Conservation (phyloP, 2,329 filamentous ascomycete species). For the Microdochium paspali region DNA sequence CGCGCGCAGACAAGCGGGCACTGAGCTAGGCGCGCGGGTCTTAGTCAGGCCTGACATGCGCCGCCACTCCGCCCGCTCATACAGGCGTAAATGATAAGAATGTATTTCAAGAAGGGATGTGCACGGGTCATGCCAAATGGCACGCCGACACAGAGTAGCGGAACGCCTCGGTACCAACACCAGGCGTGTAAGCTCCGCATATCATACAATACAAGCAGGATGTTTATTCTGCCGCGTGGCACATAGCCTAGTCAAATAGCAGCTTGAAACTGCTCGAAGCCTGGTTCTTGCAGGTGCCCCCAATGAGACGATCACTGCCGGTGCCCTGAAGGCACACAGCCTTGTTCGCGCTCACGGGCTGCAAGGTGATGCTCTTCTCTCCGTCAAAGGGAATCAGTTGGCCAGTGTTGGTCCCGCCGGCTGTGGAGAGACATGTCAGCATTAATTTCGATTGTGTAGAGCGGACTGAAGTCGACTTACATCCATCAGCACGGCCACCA, state of each 20-base stretch:
- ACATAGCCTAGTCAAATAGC: neutral
- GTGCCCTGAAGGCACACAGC: conserved; percentile 26
- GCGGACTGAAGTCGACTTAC: conserved; percentile 15
- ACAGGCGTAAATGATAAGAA: too few relatives aligned
- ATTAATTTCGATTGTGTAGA: neutral
- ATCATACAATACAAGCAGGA: neutral
- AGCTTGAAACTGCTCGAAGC: neutral
- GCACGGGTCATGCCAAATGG: too few relatives aligned
- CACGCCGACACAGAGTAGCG: neutral
- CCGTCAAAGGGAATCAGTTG: conserved; percentile 40
- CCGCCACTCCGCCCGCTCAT: too few relatives aligned
- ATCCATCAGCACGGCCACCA: conserved; percentile 38
- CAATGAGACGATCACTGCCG: neutral
- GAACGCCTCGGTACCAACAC: neutral
- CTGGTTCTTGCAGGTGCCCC: neutral
- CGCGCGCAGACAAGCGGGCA: neutral
- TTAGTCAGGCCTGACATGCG: neutral
- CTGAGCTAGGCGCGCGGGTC: neutral
- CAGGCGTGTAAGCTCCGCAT: neutral
- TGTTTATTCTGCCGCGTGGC: neutral
- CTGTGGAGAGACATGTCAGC: conserved; percentile 15
- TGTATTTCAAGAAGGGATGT: too few relatives aligned
- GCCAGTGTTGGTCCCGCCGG: conserved; percentile 33
- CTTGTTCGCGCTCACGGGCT: conserved; percentile 32
- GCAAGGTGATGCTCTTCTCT: conserved; percentile 29